A percentile compares a stretch with the other conserved stretches of the same genome.
These are phyloP conservation scores for Hypoxylon sp. DNA, from an alignment of 2,329 filamentous ascomycete species.

Conservation along the genomic window DNA sequence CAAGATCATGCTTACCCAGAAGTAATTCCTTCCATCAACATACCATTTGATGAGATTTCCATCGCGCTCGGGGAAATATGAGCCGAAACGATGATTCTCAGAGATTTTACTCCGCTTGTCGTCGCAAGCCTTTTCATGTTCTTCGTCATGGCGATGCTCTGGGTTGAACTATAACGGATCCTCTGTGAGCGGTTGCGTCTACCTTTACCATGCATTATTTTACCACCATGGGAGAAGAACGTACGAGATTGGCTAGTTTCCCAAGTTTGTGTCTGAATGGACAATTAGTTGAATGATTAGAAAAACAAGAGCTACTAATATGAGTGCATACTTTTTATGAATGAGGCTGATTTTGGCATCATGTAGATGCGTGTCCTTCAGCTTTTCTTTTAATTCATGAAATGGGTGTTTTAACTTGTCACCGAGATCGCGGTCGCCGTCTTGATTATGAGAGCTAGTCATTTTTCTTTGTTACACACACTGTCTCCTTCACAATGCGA, in stretches of 20 bases:
- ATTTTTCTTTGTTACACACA: constrained; percentile 24
- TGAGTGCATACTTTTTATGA: constrained; percentile 62
- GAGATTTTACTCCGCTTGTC: constrained; percentile 77
- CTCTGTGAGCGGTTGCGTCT: constrained; percentile 18
- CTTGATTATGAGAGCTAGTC: constrained; percentile 29
- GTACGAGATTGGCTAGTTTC: constrained; percentile 69
- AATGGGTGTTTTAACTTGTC: constrained; percentile 61
- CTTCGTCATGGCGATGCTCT: constrained; percentile 93
- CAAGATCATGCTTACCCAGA: constrained; percentile 67
- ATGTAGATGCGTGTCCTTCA: constrained; percentile 62
- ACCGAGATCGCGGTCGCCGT: constrained; percentile 44
- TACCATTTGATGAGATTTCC: constrained; percentile 96
- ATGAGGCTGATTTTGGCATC: constrained; percentile 65
- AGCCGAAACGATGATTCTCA: constrained; percentile 83
- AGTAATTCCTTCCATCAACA: constrained; percentile 94
- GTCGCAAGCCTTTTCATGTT: constrained; percentile 86
- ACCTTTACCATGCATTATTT: constrained; percentile 12
- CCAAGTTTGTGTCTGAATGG: constrained; percentile 63
- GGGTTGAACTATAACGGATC: constrained; percentile 69
- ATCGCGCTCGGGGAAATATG: constrained; percentile 86
- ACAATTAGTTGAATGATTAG: neutral
- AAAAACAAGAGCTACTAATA: neutral
- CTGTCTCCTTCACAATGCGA: constrained; percentile 8
- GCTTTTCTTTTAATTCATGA: constrained; percentile 59
- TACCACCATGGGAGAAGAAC: constrained; percentile 28